Evolutionary conservation across 2,329 filamentous ascomycete genomes (phyloP), one percentile per base, ranked within the genome.

Genomic region (Cyclaneusma minus): DNA sequence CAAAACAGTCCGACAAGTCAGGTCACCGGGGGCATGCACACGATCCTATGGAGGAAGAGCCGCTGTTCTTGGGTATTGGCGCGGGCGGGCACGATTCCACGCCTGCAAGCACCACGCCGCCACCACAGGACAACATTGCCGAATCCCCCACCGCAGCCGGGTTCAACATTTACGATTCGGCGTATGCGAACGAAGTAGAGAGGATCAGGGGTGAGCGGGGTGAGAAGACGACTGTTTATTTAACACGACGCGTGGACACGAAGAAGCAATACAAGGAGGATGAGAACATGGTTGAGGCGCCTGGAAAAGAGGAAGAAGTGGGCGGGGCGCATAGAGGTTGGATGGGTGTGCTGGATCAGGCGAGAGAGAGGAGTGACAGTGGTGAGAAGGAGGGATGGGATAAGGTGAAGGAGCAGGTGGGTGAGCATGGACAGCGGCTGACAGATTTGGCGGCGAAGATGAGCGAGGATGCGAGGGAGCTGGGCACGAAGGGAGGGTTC

Each of bases 81-180:
- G 68, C 71, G 1, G 73, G 74, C 22, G 59, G 63, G 3, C 46
- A 50, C 14, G 58, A 66, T 33, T 57, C 57, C 11, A 40, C 47
- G n/a, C 38, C 48, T 5, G 17, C 41, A 5, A 41, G 45, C 20
- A 19, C 47, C 7, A 51, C 47, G 8, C 32, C 33, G 10, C 32
- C 50, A 9, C 50, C 51, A 3, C 29, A 38, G 19, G 50, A 62
- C 13, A 48, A 76, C 4, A 73, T 93, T 21, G 81, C 80, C 16
- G 84, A 93, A 50, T 91, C 81, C 2, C 87, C 87, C 3, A 76
- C 76, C 0, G 77, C 75, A 2, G 79, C 81, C 5, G 83, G 91
- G 33, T 82, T 82, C 40, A 74, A 89, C 44, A 76, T 95, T 31
- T 94, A 93, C 48, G 82, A 92, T 48, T 70, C 67, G 1, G 87